A percentile compares a stretch with the other conserved stretches of the same genome.
Conservation (phyloP, 257 asterid genomes). For the Agastache rugosa region DNA sequence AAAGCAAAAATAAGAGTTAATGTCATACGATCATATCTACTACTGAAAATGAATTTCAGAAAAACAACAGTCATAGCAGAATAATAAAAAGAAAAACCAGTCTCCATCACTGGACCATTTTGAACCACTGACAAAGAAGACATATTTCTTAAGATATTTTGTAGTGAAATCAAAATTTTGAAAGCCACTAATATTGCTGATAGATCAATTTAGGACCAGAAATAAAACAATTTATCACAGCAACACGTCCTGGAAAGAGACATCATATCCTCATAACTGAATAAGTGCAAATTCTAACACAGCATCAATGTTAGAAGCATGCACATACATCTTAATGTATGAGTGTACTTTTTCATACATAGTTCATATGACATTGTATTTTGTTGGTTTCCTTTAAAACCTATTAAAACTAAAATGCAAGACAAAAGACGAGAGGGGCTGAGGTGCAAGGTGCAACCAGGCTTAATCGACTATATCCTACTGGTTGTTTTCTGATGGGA, state of each 20-base stretch:
- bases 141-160: no score
- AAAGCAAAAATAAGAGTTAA: no score
- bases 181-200: neutral
- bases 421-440: neutral
- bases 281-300: no score
- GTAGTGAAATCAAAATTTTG: no score
- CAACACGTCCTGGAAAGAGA: constrained; percentile 25
- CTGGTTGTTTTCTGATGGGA: neutral
- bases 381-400: neutral
- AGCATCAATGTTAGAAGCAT: neutral
- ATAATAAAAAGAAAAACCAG: no score
- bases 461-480: no score
- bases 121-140: no score
- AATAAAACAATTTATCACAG: constrained; percentile 34
- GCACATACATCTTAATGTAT: neutral
- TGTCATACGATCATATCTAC: no score
- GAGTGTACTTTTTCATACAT: neutral
- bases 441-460: no score
- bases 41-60: no score
- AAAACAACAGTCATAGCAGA: no score
- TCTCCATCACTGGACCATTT: no score
- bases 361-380: neutral
- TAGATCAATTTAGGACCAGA: constrained; percentile 5
- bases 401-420: neutral
- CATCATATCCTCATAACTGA: constrained; percentile 27